Evolutionary conservation across 345 rosid species (phyloP).

Genomic region (Arabis alpina): DNA sequence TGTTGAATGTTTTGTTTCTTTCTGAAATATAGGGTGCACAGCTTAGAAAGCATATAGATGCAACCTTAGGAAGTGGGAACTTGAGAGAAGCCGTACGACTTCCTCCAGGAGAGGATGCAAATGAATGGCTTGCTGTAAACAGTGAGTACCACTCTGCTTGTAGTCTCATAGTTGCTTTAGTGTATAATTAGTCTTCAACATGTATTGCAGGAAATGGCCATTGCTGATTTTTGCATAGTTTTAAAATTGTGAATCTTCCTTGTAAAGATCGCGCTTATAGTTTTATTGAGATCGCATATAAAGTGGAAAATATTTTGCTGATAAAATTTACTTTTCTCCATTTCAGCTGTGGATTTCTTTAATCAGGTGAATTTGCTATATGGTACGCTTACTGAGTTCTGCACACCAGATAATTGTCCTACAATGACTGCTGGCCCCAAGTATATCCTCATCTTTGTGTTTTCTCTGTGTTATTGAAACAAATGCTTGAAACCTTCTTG

Average conservation of each 20-base stretch:
- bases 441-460: slow-evolving; percentile 57
- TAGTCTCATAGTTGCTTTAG: slow-evolving; percentile 10
- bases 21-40: slow-evolving; percentile 80
- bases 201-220: slow-evolving; percentile 2
- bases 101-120: slow-evolving; percentile 98
- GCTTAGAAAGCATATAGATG: slow-evolving; percentile 96
- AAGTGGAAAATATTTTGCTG: slow-evolving; percentile 5
- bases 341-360: slow-evolving; percentile 99
- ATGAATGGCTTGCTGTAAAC: slow-evolving; percentile 99
- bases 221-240: neutral
- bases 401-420: slow-evolving; percentile 94
- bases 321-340: neutral
- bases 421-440: slow-evolving; percentile 99
- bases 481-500: slow-evolving; percentile 22
- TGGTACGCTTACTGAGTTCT: slow-evolving; percentile 98
- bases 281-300: neutral
- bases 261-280: neutral
- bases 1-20: slow-evolving; percentile 27
- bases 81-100: slow-evolving; percentile 98
- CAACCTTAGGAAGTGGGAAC: slow-evolving; percentile 96
- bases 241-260: neutral
- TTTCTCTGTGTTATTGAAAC: neutral
- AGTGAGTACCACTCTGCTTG: slow-evolving; percentile 55
- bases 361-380: slow-evolving; percentile 99
- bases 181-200: neutral